Conservation (phyloP, 441 rosid genomes). For the Manihot esculenta region DNA sequence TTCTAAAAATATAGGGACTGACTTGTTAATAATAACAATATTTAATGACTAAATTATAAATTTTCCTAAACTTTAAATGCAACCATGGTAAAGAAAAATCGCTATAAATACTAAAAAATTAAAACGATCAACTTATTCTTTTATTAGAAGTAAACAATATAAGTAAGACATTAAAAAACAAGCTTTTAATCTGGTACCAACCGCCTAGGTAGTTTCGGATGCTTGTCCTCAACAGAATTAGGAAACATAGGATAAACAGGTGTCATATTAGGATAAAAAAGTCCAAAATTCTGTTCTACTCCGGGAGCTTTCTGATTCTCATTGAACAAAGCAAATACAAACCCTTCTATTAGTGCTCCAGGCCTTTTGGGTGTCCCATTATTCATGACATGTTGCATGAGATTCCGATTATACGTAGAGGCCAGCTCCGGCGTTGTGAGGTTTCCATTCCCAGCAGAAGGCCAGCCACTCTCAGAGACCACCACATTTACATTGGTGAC, state of each 20-base stretch:
- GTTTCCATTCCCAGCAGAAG: constrained; percentile 49
- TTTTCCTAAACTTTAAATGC: too few species aligned
- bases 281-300: constrained; percentile 58
- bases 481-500: constrained; percentile 43
- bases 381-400: constrained; percentile 44
- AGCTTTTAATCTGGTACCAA: too few species aligned
- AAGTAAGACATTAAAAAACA: too few species aligned
- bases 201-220: too few species aligned
- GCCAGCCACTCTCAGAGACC: constrained; percentile 72
- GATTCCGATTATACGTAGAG: constrained; percentile 43
- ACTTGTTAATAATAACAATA: too few species aligned
- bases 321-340: constrained; percentile 53
- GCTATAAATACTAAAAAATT: too few species aligned
- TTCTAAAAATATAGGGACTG: too few species aligned
- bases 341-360: constrained; percentile 39
- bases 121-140: too few species aligned
- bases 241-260: constrained; percentile 38
- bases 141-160: too few species aligned
- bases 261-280: constrained; percentile 27
- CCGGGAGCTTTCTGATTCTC: constrained; percentile 49
- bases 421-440: constrained; percentile 47
- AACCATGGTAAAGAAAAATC: too few species aligned
- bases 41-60: too few species aligned
- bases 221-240: too few species aligned
- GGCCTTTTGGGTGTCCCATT: constrained; percentile 66